phyloP scores from a whole-genome alignment of 2,329 filamentous ascomycete species.

The Cercospora sojina region DNA sequence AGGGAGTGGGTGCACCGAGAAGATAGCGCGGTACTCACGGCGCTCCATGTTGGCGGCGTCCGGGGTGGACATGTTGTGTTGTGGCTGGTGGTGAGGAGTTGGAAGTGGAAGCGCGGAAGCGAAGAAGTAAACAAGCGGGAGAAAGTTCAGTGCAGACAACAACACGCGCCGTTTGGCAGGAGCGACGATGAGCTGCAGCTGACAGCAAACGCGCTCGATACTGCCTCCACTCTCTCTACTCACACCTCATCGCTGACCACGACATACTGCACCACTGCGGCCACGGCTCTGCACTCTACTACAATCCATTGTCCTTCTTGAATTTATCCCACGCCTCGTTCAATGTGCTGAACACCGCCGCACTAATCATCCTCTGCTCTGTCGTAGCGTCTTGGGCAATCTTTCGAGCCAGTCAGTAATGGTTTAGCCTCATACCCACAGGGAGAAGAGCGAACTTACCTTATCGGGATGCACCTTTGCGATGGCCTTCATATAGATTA shows the following conservation, averaged over 20 bases:
- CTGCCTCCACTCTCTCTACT: not conserved
- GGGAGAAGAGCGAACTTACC: constrained; percentile 57
- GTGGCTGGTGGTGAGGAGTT: not conserved
- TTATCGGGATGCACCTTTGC: constrained; percentile 98
- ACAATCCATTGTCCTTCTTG: constrained; percentile 61
- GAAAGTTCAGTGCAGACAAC: not conserved
- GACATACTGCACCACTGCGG: not conserved
- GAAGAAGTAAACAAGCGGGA: not conserved
- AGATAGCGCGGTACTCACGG: not conserved
- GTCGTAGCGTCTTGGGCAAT: constrained; percentile 64
- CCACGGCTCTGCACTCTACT: not conserved
- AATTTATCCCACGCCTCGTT: constrained; percentile 71
- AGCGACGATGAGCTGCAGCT: not conserved
- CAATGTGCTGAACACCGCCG: constrained; percentile 62
- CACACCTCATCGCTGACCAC: not conserved
- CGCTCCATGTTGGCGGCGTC: not conserved
- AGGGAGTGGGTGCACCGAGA: not conserved
- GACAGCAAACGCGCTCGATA: not conserved
- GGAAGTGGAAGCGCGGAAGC: not conserved
- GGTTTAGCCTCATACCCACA: not conserved
- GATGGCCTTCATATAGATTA: constrained; percentile 98
- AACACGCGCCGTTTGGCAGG: not conserved
- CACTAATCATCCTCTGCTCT: constrained; percentile 66
- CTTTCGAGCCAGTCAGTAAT: constrained; percentile 38
- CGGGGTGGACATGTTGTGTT: not conserved